phyloP scores from a whole-genome alignment of 2,329 filamentous ascomycete species.

The Raffaelea ambrosiae region DNA sequence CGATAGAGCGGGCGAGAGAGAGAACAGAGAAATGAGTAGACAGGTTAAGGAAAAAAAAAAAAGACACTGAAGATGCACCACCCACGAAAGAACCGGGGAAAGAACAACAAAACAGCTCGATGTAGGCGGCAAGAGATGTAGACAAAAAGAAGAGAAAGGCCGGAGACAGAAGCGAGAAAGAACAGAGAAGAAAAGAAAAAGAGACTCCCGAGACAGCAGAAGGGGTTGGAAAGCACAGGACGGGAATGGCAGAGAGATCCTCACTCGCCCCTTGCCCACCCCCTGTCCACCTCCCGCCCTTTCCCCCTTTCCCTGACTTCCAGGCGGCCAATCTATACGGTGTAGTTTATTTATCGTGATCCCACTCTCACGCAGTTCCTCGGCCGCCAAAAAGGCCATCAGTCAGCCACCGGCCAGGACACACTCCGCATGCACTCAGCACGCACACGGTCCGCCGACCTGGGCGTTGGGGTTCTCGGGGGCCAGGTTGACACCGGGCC shows the following conservation, averaged over 20 bases:
- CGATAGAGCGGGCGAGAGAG: no score
- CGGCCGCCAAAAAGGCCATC: neutral
- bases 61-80: no score
- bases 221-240: no score
- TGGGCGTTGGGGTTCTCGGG: conserved; percentile 52
- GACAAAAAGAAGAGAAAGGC: neutral
- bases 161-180: neutral
- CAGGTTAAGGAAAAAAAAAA: no score
- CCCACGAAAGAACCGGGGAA: neutral
- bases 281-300: no score
- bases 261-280: no score
- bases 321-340: conserved; percentile 10
- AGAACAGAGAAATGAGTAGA: no score
- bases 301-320: neutral
- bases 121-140: neutral
- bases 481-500: conserved; percentile 48
- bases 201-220: no score
- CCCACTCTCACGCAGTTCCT: no score
- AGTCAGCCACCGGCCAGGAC: neutral
- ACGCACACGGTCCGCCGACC: conserved; percentile 45
- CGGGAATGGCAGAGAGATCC: no score
- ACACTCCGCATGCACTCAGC: conserved; percentile 29
- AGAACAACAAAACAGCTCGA: neutral
- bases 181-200: neutral
- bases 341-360: neutral